Percentiles rank a stretch among this genome's conserved stretches.
Evolutionary conservation across 2,329 filamentous ascomycete species (phyloP).

Genomic region (Parastagonospora avenae): DNA sequence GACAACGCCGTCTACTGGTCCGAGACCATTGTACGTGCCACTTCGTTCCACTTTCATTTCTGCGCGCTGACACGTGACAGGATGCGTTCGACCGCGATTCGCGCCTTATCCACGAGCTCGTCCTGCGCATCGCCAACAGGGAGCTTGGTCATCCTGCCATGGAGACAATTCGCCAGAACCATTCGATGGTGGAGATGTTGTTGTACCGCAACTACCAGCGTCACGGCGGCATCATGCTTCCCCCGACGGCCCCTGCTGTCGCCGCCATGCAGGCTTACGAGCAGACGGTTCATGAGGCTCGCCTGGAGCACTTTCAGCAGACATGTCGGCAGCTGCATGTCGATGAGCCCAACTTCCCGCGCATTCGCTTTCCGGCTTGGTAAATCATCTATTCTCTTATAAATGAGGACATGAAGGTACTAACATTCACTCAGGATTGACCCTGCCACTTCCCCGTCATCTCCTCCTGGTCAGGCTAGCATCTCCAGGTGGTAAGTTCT

Average conservation of each 20-base stretch:
- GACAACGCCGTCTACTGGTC: slow-evolving; percentile 1
- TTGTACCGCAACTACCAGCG: slow-evolving; percentile 9
- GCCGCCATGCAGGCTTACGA: not conserved
- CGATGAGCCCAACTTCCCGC: not conserved
- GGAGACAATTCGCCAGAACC: slow-evolving; percentile 5
- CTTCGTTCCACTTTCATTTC: not conserved
- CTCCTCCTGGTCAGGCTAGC: no score
- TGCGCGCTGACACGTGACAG: not conserved
- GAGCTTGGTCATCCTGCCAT: slow-evolving; percentile 5
- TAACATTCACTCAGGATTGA: no score
- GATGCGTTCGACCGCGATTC: slow-evolving; percentile 8
- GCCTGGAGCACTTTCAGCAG: not conserved
- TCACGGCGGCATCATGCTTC: slow-evolving; percentile 13
- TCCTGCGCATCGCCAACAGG: slow-evolving; percentile 5
- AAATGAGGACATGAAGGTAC: no score
- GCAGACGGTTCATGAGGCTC: not conserved
- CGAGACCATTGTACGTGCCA: slow-evolving; percentile 1
- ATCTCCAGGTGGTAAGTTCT: no score
- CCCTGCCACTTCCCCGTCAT: no score
- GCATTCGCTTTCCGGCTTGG: not conserved
- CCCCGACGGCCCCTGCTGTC: slow-evolving; percentile 1
- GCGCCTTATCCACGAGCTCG: slow-evolving; percentile 6
- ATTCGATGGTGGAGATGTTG: slow-evolving; percentile 8
- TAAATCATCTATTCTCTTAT: not conserved
- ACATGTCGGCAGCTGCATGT: not conserved